These are phyloP conservation scores for Globisporangium paroecandrum DNA, from an alignment of 352 stramenopile species.

Conservation along the genomic window DNA sequence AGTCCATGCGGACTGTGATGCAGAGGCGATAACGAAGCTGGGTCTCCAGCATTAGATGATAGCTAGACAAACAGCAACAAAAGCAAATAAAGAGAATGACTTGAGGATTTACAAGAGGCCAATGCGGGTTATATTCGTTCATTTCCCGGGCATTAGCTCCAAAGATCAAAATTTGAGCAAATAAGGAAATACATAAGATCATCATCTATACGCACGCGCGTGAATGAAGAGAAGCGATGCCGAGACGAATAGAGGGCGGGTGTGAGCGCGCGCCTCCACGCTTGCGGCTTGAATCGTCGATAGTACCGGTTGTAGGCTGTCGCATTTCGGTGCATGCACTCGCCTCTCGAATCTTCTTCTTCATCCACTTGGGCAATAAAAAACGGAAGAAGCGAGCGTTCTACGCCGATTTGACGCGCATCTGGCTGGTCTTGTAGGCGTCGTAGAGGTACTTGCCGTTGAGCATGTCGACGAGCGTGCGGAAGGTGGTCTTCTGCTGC, in stretches of 20 bases:
- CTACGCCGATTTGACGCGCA: slow-evolving; percentile 57
- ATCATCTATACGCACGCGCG: slow-evolving; percentile 9
- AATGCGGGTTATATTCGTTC: slow-evolving; percentile 11
- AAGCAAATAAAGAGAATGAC: not conserved
- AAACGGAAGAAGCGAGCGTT: not conserved
- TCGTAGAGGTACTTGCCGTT: slow-evolving; percentile 88
- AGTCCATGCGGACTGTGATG: not conserved
- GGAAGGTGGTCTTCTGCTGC: slow-evolving; percentile 50
- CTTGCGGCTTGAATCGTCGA: not conserved
- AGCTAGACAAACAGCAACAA: not conserved
- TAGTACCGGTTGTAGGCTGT: not conserved
- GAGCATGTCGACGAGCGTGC: slow-evolving; percentile 85
- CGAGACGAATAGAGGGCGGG: not conserved
- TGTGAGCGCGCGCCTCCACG: not conserved
- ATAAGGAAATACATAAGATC: slow-evolving; percentile 12
- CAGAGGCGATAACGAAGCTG: not conserved
- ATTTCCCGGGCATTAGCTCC: slow-evolving; percentile 2
- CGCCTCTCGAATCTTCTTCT: not conserved
- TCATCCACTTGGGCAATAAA: slow-evolving; percentile 14
- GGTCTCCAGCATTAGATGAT: slow-evolving; percentile 1
- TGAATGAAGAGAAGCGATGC: not conserved
- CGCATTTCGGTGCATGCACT: not conserved
- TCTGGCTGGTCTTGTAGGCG: slow-evolving; percentile 62
- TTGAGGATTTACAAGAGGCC: not conserved
- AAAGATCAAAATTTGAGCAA: not conserved